Base-by-base conservation (phyloP, 1,284 basidiomycete species). In the Polyporus tsugae region DNA sequence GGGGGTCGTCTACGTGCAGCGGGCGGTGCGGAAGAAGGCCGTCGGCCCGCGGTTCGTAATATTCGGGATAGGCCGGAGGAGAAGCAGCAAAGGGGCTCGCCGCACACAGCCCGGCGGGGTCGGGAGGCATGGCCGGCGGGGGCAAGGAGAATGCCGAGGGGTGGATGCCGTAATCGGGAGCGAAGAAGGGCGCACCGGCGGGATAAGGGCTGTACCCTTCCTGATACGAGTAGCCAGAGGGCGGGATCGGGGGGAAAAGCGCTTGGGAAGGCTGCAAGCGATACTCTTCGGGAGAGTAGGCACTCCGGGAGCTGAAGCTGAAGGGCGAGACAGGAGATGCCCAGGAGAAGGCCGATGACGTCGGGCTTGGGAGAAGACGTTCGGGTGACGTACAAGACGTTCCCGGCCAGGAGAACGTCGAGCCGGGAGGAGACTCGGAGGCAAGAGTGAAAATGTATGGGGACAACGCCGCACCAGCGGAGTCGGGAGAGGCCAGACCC, bases 261-360 rank as follows among this genome's bases (percentile, higher is more conserved):
- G 55, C 19, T n/a, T 17, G 33, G 9, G 35, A 38, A 19, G 2
- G 55, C 17, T 9, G 55, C 19, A 17, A 35, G n/a, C 35, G 1
- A 19, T 38, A 38, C 35, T 58, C 55, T 58, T 38, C 55, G 35
- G 33, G 55, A 58, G 55, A 58, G 35, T 38, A 38, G 10, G 55
- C 33, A 38, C 9, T 35, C 33, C 35, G 11, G 4, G n/a, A 19
- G 36, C 53, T 55, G 33, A 49, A n/a, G 19, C 33, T n/a, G 0
- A 35, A n/a, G 19, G 55, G 19, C 15, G 55, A 36, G 35, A 7
- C 6, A 22, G 15, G 13, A 19, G 55, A 33, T 6, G 4, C 35
- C 35, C 19, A 11, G 10, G 55, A 9, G 35, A 22, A 35, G 35
- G 55, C 10, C 7, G 55, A 38, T 36, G 55, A 38, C 4, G 33